phyloP scores from a whole-genome alignment of 1,284 basidiomycete species.

The Rhodotorula sp. region DNA sequence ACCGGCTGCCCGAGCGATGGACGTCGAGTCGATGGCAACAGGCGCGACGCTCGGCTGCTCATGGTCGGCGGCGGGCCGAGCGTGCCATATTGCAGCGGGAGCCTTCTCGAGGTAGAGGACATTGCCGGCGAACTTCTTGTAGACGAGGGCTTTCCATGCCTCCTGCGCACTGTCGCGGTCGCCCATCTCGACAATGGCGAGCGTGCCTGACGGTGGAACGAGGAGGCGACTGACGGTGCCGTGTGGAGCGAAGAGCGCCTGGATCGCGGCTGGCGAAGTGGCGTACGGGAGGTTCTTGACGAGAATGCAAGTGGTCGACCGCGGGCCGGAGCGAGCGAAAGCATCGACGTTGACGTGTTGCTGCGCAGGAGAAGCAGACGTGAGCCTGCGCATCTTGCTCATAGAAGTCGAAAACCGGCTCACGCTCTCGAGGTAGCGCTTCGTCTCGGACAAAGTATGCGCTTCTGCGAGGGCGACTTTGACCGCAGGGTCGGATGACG shows the following conservation, averaged over 20 bases:
- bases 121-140: constrained; percentile 82
- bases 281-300: constrained; percentile 98
- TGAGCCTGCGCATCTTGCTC: neutral
- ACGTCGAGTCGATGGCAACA: neutral
- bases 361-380: constrained; percentile 26
- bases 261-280: constrained; percentile 70
- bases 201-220: constrained; percentile 88
- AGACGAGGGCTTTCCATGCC: constrained; percentile 80
- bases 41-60: neutral
- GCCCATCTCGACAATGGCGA: constrained; percentile 87
- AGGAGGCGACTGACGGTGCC: constrained; percentile 75
- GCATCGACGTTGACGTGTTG: constrained; percentile 56
- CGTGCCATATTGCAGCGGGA: constrained; percentile 67
- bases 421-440: constrained; percentile 75
- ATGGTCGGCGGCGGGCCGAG: neutral
- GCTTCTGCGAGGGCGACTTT: constrained; percentile 95
- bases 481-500: constrained; percentile 60
- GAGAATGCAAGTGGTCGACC: constrained; percentile 78
- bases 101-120: constrained; percentile 93
- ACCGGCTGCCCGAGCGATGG: constrained; percentile 49
- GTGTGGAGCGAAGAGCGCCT: constrained; percentile 73
- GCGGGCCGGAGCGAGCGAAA: constrained; percentile 54
- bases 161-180: constrained; percentile 66
- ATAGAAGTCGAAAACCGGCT: constrained; percentile 42
- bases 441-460: constrained; percentile 92